Conservation (phyloP, 2,329 filamentous ascomycete genomes). For the Colletotrichum horii region DNA sequence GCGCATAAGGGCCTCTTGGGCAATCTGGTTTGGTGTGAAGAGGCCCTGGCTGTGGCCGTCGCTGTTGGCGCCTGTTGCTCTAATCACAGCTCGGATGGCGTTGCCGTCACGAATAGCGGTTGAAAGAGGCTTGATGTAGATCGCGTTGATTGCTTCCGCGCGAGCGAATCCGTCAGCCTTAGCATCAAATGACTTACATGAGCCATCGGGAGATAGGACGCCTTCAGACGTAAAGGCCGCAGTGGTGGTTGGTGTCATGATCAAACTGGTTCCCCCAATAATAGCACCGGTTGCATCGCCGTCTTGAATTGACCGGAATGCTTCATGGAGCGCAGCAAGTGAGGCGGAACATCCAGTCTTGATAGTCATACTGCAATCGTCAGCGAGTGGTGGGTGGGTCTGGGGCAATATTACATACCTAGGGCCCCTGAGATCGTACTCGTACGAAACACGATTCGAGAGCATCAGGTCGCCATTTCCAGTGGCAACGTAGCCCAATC, state of each 20-base stretch:
- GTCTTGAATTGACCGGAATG: constrained; percentile 20
- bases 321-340: constrained; percentile 27
- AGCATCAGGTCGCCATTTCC: constrained; percentile 27
- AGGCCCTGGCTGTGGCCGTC: constrained; percentile 41
- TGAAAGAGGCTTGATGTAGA: constrained; percentile 45
- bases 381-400: neutral
- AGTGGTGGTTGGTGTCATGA: constrained; percentile 29
- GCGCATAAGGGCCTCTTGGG: constrained; percentile 34
- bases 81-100: constrained; percentile 34
- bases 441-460: constrained; percentile 35
- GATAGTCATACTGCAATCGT: constrained; percentile 26
- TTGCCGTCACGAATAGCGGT: constrained; percentile 46
- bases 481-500: constrained; percentile 1
- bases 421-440: constrained; percentile 35
- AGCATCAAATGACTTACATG: constrained; percentile 33
- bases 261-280: constrained; percentile 28
- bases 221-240: constrained; percentile 3
- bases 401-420: constrained; percentile 21
- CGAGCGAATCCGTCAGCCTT: constrained; percentile 46
- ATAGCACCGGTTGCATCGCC: constrained; percentile 23
- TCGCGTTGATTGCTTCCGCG: constrained; percentile 43
- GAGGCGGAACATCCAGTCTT: constrained; percentile 31
- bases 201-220: constrained; percentile 19
- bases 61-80: constrained; percentile 29
- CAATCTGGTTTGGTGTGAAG: constrained; percentile 39